Base-by-base conservation (phyloP, 768 basidiomycete genomes). In the Chiua virens region DNA sequence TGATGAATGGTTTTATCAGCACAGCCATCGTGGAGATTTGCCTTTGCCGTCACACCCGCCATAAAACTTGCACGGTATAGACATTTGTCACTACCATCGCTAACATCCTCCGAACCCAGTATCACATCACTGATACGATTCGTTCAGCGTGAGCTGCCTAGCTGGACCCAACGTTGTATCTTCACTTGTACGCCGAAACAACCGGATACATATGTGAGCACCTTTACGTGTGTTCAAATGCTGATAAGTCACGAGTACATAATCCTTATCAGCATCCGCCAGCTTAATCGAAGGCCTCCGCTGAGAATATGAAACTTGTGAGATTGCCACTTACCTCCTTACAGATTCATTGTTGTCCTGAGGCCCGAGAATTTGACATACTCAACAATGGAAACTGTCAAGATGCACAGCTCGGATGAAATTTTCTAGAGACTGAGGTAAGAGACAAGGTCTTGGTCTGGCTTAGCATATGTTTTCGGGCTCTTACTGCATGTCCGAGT, bases 21-120 rank as follows among this genome's bases (percentile, higher is more conserved):
- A 61, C 49, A 42, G 60, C 60, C 62, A 64, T 54, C 18, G 2
- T 11, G 9, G 53, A 52, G 53, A 63, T 50, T 49, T 56, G 32
- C 60, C 61, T 60, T 60, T 47, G 7, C 11, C n/a, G 32, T 56
- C 50, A 39, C 37, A 44, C 42, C 17, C 27, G 17, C 28, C 21
- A 28, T 17, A 30, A n/a, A 25, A 40, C 22, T 17, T 30, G 28
- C 28, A 10, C 25, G 8, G 25, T 47, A 20, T 21, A 27, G 30
- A 47, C 30, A 25, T 25, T 25, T 25, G 8, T 8, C 25, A 25
- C 25, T 25, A 8, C 25, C 25, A 4, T 8, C 25, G 25, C 25
- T 25, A 25, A 25, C 14, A 34, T 8, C 32, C 11, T 15, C 13
- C 32, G 32, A 15, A 15, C 28, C 28, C 3, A 6, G 28, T 30